Conservation (phyloP, 1,284 basidiomycete genomes). For the Stygiomarasmius scandens region DNA sequence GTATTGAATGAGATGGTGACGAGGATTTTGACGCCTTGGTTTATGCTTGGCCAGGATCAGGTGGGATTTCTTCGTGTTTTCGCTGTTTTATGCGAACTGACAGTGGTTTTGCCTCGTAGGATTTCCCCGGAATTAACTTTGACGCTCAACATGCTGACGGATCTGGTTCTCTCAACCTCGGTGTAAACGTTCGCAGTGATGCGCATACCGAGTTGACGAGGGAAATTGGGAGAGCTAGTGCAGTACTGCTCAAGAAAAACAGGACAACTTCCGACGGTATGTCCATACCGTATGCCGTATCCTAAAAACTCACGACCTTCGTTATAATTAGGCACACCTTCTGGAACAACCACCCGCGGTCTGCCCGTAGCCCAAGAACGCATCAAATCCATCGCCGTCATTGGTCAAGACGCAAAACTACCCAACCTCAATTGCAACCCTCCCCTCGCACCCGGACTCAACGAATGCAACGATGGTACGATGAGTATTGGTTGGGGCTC, state of each 20-base stretch:
- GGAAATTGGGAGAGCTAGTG: constrained; percentile 70
- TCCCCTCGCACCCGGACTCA: constrained; percentile 26
- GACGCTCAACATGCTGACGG: constrained; percentile 53
- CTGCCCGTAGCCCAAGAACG: constrained; percentile 50
- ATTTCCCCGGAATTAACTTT: constrained; percentile 58
- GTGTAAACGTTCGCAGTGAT: constrained; percentile 65
- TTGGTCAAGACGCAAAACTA: constrained; percentile 48
- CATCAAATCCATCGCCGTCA: constrained; percentile 46
- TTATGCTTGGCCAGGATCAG: constrained; percentile 55
- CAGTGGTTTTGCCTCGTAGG: constrained; percentile 26
- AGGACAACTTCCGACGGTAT: constrained; percentile 32
- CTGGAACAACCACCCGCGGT: constrained; percentile 38
- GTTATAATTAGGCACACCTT: constrained; percentile 21
- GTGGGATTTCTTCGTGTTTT: background rate
- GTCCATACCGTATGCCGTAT: no score
- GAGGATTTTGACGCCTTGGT: constrained; percentile 66
- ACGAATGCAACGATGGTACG: constrained; percentile 50
- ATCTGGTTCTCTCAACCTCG: constrained; percentile 44
- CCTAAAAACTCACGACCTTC: no score
- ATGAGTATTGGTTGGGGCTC: constrained; percentile 54
- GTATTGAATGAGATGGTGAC: constrained; percentile 72
- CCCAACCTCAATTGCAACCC: constrained; percentile 43
- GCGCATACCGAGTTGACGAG: constrained; percentile 57
- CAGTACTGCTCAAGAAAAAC: constrained; percentile 80
- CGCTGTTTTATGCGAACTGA: no score